Base-by-base conservation (phyloP, 1,284 basidiomycete genomes). In the Trichosporon sp. region DNA sequence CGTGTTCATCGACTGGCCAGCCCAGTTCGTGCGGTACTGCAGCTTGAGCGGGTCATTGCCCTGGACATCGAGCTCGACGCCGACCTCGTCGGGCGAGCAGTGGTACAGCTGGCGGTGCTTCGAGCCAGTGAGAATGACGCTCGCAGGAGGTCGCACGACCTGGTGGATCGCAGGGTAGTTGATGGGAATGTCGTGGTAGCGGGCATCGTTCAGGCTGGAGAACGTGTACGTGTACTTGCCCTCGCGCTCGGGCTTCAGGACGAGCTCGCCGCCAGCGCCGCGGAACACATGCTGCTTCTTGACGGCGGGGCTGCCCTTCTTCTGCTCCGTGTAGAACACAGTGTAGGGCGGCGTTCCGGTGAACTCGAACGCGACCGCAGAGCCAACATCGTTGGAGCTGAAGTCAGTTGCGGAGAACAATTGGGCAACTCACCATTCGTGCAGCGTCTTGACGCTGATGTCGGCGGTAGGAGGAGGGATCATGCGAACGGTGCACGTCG, bases 281-380 rank as follows among this genome's bases (percentile, higher is more conserved):
- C 88, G 77, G 80, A 95, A 92, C 6, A 60, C 56, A 8, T 60
- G 56, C 1, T 86, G 87, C 47, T 79, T 76, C 12, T 77, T 74
- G 75, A 90, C 85, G 6, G 88, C 82, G 4, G 86, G 83, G 75
- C 90, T 88, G 31, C 89, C 87, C 80, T 92, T 88, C 65, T 90
- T 87, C 79, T 92, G 89, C 75, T 89, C 87, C 34, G 86, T 88
- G 84, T 95, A 94, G 79, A 89, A 89, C 6, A 95, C 87, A 62
- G 86, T 86, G 87, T 98, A 98, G 1, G 96, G 96, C 35, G 95
- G 91, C 1, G 89, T 91, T 23, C 96, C 96, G 53, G 91, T 92
- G 58, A 98, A 86, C 64, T 95, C 88, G 60, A 98, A 89, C 13
- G 90, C 89, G 5, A 92, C 93, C 29, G 91, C 91, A 64, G 96